phyloP scores from a whole-genome alignment of 139 green algal species.

The Haematococcus lacustris region DNA sequence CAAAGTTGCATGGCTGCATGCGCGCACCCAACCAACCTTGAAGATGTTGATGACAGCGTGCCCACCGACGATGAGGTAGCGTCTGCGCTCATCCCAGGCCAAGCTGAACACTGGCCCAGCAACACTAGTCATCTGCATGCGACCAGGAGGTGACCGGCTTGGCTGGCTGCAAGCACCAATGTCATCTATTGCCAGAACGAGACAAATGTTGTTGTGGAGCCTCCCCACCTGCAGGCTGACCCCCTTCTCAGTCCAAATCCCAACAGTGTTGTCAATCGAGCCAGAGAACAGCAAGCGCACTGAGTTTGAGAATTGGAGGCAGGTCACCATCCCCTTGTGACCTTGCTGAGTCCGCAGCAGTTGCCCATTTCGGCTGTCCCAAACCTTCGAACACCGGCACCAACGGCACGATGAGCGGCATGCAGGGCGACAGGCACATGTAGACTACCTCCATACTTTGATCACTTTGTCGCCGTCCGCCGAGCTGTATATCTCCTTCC shows the following conservation, averaged over 20 bases:
- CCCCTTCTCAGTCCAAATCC: conserved; percentile 60
- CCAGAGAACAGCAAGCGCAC: conserved; percentile 54
- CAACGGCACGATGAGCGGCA: too few relatives aligned
- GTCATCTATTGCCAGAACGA: background rate
- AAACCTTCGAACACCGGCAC: conserved; percentile 46
- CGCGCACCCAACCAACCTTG: too few relatives aligned
- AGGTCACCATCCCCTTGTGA: conserved; percentile 63
- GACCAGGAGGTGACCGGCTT: too few relatives aligned
- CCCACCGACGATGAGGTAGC: conserved; percentile 44
- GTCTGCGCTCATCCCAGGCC: conserved; percentile 41
- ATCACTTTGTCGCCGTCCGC: conserved; percentile 61
- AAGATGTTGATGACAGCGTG: conserved; percentile 47
- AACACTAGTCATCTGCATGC: conserved; percentile 26
- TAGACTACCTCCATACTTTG: conserved; percentile 33
- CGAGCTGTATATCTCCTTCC: conserved; percentile 51
- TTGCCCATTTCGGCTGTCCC: conserved; percentile 45
- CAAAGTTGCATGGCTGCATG: too few relatives aligned
- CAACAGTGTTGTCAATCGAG: conserved; percentile 57
- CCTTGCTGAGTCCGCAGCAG: conserved; percentile 50
- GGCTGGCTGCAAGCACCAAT: background rate
- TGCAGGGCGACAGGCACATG: too few relatives aligned
- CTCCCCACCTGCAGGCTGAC: conserved; percentile 45
- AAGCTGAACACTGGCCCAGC: conserved; percentile 45
- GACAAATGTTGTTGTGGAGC: too few relatives aligned
- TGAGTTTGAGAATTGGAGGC: conserved; percentile 41